Conservation (phyloP, 2,329 filamentous ascomycete genomes). For the Colletotrichum eleusines region DNA sequence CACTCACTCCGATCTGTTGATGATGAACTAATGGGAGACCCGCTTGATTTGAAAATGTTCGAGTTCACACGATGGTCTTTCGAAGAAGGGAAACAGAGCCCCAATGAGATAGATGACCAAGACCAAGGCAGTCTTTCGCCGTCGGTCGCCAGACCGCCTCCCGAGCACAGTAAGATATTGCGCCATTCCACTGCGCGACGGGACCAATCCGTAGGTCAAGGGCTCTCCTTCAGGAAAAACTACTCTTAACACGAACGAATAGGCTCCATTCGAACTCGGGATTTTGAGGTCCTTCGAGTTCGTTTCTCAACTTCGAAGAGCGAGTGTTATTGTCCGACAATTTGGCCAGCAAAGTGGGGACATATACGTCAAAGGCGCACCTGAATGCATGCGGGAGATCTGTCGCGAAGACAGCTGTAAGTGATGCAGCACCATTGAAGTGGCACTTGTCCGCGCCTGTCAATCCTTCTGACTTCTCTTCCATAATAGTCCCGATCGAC, state of each 20-base stretch:
- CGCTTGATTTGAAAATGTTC: slow-evolving; percentile 98
- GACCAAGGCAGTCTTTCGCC: slow-evolving; percentile 82
- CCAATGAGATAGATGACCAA: slow-evolving; percentile 75
- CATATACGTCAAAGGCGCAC: slow-evolving; percentile 95
- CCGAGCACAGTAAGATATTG: slow-evolving; percentile 49
- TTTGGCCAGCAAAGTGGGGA: slow-evolving; percentile 88
- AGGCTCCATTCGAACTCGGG: slow-evolving; percentile 83
- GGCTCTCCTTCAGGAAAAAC: neutral
- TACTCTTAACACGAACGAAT: slow-evolving; percentile 40
- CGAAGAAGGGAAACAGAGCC: slow-evolving; percentile 83
- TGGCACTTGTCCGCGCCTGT: neutral
- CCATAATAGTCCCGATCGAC: slow-evolving; percentile 77
- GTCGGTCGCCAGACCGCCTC: slow-evolving; percentile 88
- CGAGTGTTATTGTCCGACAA: slow-evolving; percentile 91
- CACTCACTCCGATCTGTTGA: slow-evolving; percentile 92
- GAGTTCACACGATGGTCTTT: slow-evolving; percentile 94
- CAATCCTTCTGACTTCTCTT: neutral
- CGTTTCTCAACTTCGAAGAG: slow-evolving; percentile 89
- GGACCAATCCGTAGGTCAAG: slow-evolving; percentile 46
- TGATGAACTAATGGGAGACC: slow-evolving; percentile 90
- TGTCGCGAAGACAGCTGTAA: slow-evolving; percentile 84
- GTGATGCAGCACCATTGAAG: slow-evolving; percentile 51
- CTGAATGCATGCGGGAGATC: slow-evolving; percentile 95
- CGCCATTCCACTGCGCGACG: slow-evolving; percentile 45
- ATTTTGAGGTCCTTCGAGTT: slow-evolving; percentile 94